These are phyloP conservation scores for Zoysia japonica DNA, from an alignment of 176 grass and related monocot genomes.

Conservation along the genomic window DNA sequence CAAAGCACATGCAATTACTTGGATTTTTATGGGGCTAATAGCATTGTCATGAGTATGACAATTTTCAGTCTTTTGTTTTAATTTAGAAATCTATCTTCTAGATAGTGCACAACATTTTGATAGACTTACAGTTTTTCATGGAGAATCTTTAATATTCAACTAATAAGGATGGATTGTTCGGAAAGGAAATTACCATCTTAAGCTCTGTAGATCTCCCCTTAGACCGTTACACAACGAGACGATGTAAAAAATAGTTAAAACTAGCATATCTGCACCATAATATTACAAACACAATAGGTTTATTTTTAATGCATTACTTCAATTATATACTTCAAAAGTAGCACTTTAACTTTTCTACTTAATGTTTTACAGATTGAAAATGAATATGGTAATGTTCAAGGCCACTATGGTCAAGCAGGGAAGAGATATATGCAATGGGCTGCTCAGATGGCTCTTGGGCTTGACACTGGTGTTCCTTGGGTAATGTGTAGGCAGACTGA, in stretches of 20 bases:
- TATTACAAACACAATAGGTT: neutral
- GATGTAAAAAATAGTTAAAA: neutral
- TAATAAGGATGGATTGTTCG: neutral
- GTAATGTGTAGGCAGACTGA: constrained; percentile 92
- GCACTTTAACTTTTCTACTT: constrained; percentile 9
- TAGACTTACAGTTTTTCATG: neutral
- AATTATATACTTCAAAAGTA: constrained; percentile 16
- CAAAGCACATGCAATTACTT: neutral
- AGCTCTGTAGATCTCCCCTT: neutral
- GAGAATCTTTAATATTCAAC: neutral
- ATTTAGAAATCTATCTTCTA: neutral
- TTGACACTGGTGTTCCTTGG: constrained; percentile 86
- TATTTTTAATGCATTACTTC: neutral
- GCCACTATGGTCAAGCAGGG: constrained; percentile 70
- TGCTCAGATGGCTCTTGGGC: constrained; percentile 80
- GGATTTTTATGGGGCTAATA: neutral
- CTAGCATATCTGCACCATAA: neutral
- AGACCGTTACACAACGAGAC: neutral
- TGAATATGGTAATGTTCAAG: constrained; percentile 95
- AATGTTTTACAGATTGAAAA: constrained; percentile 88
- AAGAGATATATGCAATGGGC: constrained; percentile 91
- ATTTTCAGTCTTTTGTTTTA: neutral
- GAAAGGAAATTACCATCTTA: neutral
- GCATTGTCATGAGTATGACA: neutral
- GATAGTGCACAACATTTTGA: neutral